phyloP scores from a whole-genome alignment of 1,139 yeast species.

The Protomyces inouyei region DNA sequence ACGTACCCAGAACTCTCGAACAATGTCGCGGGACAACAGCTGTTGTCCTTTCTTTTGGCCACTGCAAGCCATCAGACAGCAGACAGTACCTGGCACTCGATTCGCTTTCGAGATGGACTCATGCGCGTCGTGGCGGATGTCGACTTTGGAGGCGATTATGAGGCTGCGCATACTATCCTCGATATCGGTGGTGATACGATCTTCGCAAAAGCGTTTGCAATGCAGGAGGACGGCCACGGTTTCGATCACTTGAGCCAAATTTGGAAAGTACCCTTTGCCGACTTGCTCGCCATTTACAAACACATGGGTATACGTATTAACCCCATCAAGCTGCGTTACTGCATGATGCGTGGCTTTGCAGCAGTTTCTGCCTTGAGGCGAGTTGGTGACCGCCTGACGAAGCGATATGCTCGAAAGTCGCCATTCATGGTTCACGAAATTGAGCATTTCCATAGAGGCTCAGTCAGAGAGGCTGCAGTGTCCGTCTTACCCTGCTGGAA shows the following conservation, averaged over 20 bases:
- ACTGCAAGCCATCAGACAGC: constrained; percentile 54
- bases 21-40: constrained; percentile 26
- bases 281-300: constrained; percentile 41
- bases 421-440: constrained; percentile 46
- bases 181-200: constrained; percentile 60
- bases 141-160: constrained; percentile 49
- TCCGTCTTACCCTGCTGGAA: constrained; percentile 43
- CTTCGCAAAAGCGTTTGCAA: constrained; percentile 42
- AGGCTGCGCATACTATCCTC: constrained; percentile 48
- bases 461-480: constrained; percentile 46
- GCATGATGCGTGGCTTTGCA: constrained; percentile 51
- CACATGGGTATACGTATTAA: constrained; percentile 40
- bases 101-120: constrained; percentile 51
- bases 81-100: constrained; percentile 61
- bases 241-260: constrained; percentile 40
- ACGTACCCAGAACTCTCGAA: constrained; percentile 34
- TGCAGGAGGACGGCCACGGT: constrained; percentile 35
- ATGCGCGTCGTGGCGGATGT: constrained; percentile 46
- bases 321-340: constrained; percentile 40
- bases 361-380: constrained; percentile 47
- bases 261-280: constrained; percentile 46
- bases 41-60: constrained; percentile 54
- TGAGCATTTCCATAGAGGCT: constrained; percentile 51
- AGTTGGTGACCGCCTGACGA: constrained; percentile 38
- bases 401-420: constrained; percentile 41